Evolutionary conservation across 179 eudicot genomes (phyloP).

Genomic region (Spergularia azorica): DNA sequence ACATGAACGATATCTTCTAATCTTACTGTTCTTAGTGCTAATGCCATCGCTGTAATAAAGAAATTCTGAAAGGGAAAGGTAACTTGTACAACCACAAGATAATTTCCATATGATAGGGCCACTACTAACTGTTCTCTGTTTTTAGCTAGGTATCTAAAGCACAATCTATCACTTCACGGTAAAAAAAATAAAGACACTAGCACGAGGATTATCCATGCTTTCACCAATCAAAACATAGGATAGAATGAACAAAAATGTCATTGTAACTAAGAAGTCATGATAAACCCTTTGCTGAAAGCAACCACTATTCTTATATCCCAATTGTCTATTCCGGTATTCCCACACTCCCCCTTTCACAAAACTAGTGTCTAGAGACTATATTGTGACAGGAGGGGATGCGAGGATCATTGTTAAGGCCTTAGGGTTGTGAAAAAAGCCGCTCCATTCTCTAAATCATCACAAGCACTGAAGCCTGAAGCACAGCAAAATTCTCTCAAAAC

Average conservation of each 20-base stretch:
- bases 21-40: conserved; percentile 25
- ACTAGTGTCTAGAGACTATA: too few species aligned
- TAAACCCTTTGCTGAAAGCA: too few species aligned
- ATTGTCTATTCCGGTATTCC: too few species aligned
- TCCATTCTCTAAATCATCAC: background rate
- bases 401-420: too few species aligned
- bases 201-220: background rate
- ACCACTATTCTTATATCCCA: too few species aligned
- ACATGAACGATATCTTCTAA: conserved; percentile 24
- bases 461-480: background rate
- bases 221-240: background rate
- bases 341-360: too few species aligned
- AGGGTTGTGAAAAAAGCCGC: too few species aligned
- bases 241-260: background rate
- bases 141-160: conserved; percentile 8
- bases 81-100: background rate
- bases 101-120: background rate
- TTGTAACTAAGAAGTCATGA: background rate
- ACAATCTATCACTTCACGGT: background rate
- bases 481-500: background rate
- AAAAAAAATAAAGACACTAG: background rate
- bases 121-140: conserved; percentile 5
- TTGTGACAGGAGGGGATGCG: too few species aligned
- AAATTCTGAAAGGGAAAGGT: conserved; percentile 19
- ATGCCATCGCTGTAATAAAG: conserved; percentile 19